Conservation (phyloP, 2,329 filamentous ascomycete species). For the Cephalotrichum gorgonifer region DNA sequence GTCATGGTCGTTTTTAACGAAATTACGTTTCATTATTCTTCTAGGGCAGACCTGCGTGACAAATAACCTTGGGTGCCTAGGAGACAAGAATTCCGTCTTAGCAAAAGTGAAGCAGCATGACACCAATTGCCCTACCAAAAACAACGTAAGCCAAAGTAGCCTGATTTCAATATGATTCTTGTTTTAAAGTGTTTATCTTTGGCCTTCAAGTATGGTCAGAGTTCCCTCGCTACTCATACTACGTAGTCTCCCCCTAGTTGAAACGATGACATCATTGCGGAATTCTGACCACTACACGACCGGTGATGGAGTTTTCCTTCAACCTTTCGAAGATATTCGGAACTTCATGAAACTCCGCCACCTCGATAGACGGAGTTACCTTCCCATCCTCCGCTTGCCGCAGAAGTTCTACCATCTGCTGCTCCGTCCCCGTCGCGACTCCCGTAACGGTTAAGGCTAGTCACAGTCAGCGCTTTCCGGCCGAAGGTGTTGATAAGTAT, state of each 20-base stretch:
- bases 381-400: conserved; percentile 5
- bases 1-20: too few species aligned
- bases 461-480: not conserved
- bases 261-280: not conserved
- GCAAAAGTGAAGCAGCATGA: too few species aligned
- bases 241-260: not conserved
- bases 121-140: too few species aligned
- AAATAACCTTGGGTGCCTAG: too few species aligned
- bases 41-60: too few species aligned
- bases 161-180: too few species aligned
- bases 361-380: conserved; percentile 5
- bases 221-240: not conserved
- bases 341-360: conserved; percentile 1
- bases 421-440: conserved; percentile 8
- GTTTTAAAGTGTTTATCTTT: too few species aligned
- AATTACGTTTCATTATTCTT: too few species aligned
- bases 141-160: too few species aligned
- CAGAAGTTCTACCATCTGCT: conserved; percentile 9
- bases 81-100: too few species aligned
- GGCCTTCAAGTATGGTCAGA: too few species aligned
- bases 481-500: not conserved
- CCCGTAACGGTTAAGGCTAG: conserved; percentile 8
- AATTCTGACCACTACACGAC: conserved; percentile 1
- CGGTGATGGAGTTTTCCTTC: not conserved
- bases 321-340: conserved; percentile 3